Conservation (phyloP, 1,139 yeast genomes). For the Blastobotrys niveus region DNA sequence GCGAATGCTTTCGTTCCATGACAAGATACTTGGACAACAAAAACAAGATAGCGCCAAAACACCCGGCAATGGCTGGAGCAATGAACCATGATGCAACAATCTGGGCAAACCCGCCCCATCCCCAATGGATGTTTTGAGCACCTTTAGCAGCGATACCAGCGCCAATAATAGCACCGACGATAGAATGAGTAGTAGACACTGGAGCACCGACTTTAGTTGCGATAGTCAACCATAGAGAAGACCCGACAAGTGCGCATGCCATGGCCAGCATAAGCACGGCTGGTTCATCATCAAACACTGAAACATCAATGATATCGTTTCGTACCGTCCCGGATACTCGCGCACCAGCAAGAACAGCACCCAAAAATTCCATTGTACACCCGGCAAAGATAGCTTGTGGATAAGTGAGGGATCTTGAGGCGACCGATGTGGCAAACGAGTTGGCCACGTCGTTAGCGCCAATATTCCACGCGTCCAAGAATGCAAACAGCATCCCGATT, state of each 20-base stretch:
- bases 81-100: conserved; percentile 78
- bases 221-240: conserved; percentile 64
- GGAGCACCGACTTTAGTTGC: conserved; percentile 70
- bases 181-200: conserved; percentile 73
- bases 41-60: conserved; percentile 54
- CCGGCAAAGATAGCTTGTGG: conserved; percentile 74
- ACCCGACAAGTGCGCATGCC: conserved; percentile 72
- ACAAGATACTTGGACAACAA: conserved; percentile 55
- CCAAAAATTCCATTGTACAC: conserved; percentile 62
- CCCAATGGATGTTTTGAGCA: conserved; percentile 58
- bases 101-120: conserved; percentile 59
- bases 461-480: conserved; percentile 74
- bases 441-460: conserved; percentile 84
- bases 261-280: conserved; percentile 68
- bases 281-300: conserved; percentile 48
- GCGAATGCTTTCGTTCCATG: conserved; percentile 51
- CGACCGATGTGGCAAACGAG: conserved; percentile 64
- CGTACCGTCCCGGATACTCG: conserved; percentile 67
- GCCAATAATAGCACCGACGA: conserved; percentile 73
- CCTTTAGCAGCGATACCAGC: conserved; percentile 69
- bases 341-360: conserved; percentile 69
- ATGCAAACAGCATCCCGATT: conserved; percentile 53
- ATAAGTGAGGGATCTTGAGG: conserved; percentile 62
- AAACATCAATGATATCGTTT: conserved; percentile 52
- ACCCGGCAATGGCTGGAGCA: conserved; percentile 70